Base-by-base conservation (phyloP, 352 stramenopile species). In the Globisporangium spiculum region DNA sequence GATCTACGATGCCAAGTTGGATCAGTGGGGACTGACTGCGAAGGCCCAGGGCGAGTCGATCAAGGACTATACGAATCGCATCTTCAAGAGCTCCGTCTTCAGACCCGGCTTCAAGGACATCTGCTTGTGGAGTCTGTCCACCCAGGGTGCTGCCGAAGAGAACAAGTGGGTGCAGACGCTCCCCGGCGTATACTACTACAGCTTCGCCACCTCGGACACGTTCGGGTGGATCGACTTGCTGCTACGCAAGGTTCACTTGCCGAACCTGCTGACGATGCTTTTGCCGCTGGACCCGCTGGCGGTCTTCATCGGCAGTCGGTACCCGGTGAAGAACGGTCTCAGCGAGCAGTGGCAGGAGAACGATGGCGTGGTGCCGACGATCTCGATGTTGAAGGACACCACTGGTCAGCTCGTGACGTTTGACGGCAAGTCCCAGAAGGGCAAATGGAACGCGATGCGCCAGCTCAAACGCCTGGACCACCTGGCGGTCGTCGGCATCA, bases 121-220 rank as follows among this genome's bases (percentile, higher is more conserved):
- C 1, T 76, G 66, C 58, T 62, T 85, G 0, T 85, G 75, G 75
- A 85, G 76, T 68, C 67, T 86, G 58, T 85, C 78, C 9, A 83
- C 73, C 4, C 16, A 50, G 1, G 80, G 80, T n/a, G 78, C 80
- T 22, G 75, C 73, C 20, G 80, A 89, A 60, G 80, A 89, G 52
- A 77, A 67, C 14, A 74, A 71, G 48, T 89, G 80, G 78, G 78
- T 88, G 12, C 71, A 72, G 56, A 89, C 79, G 53, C 71, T 88
- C 3, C 65, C 77, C 26, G 71, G 83, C 59, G 72, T 89, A 14
- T 88, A 83, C 70, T 88, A 90, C 73, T 90, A 79, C 60, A 87
- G 77, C 64, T 84, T 82, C 66, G 60, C 68, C 24, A 88, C 75
- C 2, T 54, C 76, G 10, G 77, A 86, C 68, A 85, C 77, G 60